Evolutionary conservation across 2,329 filamentous ascomycete genomes (phyloP).

Genomic region (Trichoderma aggressivum): DNA sequence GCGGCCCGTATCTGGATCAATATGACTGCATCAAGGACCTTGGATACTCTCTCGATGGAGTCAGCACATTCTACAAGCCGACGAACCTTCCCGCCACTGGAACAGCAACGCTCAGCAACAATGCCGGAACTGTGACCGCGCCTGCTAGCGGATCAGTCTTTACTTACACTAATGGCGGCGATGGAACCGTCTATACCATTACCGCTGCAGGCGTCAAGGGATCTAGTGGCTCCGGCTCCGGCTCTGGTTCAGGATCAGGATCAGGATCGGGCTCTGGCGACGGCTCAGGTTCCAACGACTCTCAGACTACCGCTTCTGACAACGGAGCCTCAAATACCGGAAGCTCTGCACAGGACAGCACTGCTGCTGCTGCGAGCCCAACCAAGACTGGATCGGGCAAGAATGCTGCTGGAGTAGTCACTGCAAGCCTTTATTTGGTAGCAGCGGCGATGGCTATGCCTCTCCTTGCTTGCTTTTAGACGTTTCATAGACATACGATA

Average conservation of each 20-base stretch:
- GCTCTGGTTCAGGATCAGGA: neutral
- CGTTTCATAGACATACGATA: neutral
- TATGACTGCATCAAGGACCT: constrained; percentile 27
- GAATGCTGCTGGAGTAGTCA: neutral
- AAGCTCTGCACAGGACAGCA: neutral
- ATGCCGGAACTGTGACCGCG: constrained; percentile 29
- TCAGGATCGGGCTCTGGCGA: neutral
- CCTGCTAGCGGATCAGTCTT: constrained; percentile 35
- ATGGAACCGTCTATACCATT: constrained; percentile 33
- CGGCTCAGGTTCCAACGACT: neutral
- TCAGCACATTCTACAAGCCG: constrained; percentile 25
- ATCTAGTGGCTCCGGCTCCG: neutral
- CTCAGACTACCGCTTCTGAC: neutral
- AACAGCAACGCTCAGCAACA: constrained; percentile 31
- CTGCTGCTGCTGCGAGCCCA: neutral
- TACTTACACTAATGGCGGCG: constrained; percentile 32
- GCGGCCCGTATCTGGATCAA: constrained; percentile 22
- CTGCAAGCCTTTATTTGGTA: neutral
- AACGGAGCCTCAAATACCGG: neutral
- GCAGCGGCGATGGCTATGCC: neutral
- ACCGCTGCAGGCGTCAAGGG: constrained; percentile 27
- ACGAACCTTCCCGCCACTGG: constrained; percentile 29
- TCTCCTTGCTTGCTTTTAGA: neutral
- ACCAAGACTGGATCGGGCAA: constrained; percentile 3
- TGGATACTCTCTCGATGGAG: constrained; percentile 21